Conservation (phyloP, 1,139 yeast genomes). For the Candida buenavistaensis region DNA sequence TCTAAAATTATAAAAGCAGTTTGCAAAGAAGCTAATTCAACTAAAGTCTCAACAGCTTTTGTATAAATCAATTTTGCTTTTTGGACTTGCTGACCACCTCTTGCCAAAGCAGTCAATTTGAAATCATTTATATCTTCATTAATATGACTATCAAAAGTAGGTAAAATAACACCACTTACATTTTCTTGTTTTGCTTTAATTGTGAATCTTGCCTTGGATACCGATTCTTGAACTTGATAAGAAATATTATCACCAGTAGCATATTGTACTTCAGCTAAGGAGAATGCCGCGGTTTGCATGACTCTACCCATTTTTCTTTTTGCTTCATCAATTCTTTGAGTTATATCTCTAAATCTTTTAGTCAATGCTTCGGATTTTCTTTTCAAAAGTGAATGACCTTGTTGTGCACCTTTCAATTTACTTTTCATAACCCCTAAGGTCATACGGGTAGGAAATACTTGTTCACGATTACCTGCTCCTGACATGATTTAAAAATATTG, state of each 20-base stretch:
- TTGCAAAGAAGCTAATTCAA: slow-evolving; percentile 90
- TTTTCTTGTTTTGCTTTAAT: slow-evolving; percentile 93
- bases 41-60: slow-evolving; percentile 93
- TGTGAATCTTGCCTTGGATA: slow-evolving; percentile 84
- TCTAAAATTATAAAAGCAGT: slow-evolving; percentile 96
- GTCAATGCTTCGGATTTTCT: slow-evolving; percentile 97
- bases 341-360: slow-evolving; percentile 92
- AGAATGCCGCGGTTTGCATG: slow-evolving; percentile 97
- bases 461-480: slow-evolving; percentile 65
- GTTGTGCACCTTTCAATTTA: slow-evolving; percentile 95
- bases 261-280: slow-evolving; percentile 93
- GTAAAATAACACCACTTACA: slow-evolving; percentile 92
- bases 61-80: slow-evolving; percentile 91
- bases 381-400: slow-evolving; percentile 90
- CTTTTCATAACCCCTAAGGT: slow-evolving; percentile 93
- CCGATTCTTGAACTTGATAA: slow-evolving; percentile 94
- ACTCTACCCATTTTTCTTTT: slow-evolving; percentile 97
- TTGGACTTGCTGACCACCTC: slow-evolving; percentile 98
- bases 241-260: slow-evolving; percentile 96
- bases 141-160: slow-evolving; percentile 84
- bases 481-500: slow-evolving; percentile 39
- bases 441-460: slow-evolving; percentile 96
- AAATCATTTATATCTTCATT: slow-evolving; percentile 88
- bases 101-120: slow-evolving; percentile 92
- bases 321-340: slow-evolving; percentile 91